Evolutionary conservation across 2,329 filamentous ascomycete species (phyloP), one percentile per base, ranked within the genome.

Genomic region (Colletotrichum spinosum): DNA sequence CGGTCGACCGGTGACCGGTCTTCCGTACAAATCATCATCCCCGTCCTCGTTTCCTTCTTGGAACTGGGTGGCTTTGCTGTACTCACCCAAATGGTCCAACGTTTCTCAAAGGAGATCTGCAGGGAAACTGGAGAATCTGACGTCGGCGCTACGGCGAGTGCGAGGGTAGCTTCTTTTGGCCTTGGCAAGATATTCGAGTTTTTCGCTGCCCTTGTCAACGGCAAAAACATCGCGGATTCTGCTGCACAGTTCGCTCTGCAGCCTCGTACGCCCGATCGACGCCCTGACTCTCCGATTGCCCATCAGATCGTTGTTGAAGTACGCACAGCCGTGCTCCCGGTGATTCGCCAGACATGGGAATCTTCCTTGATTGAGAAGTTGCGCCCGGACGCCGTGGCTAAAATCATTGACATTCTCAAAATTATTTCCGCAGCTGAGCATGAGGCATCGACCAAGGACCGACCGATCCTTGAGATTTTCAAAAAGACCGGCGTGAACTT

Each of bases 1-100:
- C 78, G 73, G 66, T 83, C 79, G 62, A 80, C 78, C 71, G 84
- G 72, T 72, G 88, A 81, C 68, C 85, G 77, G 69, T 80, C 78
- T 68, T 82, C 75, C 6, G 72, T 80, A 8, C 86, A 88, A 67
- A 83, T 90, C 12, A 86, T 91, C 57, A 91, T 93, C 48, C 86
- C 96, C 35, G 90, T 98, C 41, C 83, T 99, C 33, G 86, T 94
- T 60, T 92, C 93, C 1, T 97, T 99, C 81, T 95, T 94, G 76
- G 90, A 93, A 65, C 86, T 89, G 52, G 89, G 88, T 44, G 95
- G 96, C 0, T 84, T 99, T 64, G 85, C 89, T 8, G 84, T 88
- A 6, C 80, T 98, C 66, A 93, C 92, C 70, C 81, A 85, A 0
- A 89, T 97, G 73, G 84, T 97, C 9, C 81, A 87, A 45, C 83